A percentile compares a stretch with the other conserved stretches of the same genome.
phyloP scores from a whole-genome alignment of 192 early-diverging fungal genomes.

The Fimicolochytrium jonesii region DNA sequence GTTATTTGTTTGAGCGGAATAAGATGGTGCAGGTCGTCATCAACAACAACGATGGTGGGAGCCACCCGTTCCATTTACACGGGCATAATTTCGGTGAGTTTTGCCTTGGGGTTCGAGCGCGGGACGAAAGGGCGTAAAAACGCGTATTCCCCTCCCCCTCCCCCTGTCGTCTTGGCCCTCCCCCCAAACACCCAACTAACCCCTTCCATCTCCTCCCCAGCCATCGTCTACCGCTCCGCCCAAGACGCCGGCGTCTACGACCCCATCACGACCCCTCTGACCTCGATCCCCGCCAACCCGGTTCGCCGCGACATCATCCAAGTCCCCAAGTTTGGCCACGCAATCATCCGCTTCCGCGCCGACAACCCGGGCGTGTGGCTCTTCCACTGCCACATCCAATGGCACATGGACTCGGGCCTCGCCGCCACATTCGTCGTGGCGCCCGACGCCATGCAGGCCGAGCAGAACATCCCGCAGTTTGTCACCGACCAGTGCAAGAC shows the following conservation, averaged over 20 bases:
- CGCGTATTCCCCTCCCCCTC: no score
- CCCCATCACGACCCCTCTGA: no score
- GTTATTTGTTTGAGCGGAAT: constrained; percentile 56
- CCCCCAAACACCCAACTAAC: no score
- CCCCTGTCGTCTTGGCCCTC: no score
- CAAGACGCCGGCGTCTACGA: no score
- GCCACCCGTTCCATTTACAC: constrained; percentile 80
- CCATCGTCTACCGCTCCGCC: no score
- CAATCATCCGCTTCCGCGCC: constrained; percentile 68
- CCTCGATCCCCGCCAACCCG: no score
- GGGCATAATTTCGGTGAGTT: constrained; percentile 81
- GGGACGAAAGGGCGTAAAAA: constrained; percentile 58
- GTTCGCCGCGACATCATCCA: constrained; percentile 71
- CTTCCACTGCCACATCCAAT: constrained; percentile 86
- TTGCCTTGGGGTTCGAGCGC: no score
- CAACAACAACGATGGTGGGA: constrained; percentile 69
- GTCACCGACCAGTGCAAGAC: constrained; percentile 61
- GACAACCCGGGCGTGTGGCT: constrained; percentile 76
- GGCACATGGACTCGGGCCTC: constrained; percentile 72
- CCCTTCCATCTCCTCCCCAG: no score
- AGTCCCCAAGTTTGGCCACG: constrained; percentile 57
- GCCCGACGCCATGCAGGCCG: constrained; percentile 57
- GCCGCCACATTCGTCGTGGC: constrained; percentile 67
- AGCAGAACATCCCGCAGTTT: constrained; percentile 47
- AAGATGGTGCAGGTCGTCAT: constrained; percentile 67